A percentile compares a stretch with the other conserved stretches of the same genome.
Evolutionary conservation across 768 basidiomycete species (phyloP).

Genomic region (Rhizopogon vesiculosus): DNA sequence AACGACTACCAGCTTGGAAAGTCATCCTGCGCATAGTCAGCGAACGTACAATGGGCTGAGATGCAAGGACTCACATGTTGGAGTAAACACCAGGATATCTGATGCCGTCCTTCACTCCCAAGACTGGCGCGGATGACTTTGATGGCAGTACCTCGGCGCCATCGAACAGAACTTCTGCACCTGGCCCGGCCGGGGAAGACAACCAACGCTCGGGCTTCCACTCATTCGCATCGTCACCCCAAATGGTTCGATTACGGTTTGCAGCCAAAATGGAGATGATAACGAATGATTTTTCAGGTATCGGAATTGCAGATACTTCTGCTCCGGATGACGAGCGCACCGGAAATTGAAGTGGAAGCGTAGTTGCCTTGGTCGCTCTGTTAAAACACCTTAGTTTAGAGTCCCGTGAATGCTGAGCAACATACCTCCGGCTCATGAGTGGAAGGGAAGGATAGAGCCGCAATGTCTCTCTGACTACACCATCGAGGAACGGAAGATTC

Average conservation of each 20-base stretch:
- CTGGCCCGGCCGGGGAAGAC: conserved; percentile 3
- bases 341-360: conserved; percentile 12
- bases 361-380: too few relatives aligned
- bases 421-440: conserved; percentile 21
- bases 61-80: not conserved
- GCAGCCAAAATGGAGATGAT: conserved; percentile 36
- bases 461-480: conserved; percentile 29
- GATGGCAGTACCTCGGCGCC: not conserved
- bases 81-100: not conserved
- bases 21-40: not conserved
- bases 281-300: conserved; percentile 8
- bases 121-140: not conserved
- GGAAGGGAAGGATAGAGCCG: conserved; percentile 11
- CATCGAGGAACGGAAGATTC: conserved; percentile 35
- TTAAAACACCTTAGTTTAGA: not conserved
- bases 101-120: not conserved
- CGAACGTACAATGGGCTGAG: not conserved
- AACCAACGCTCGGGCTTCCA: conserved; percentile 49
- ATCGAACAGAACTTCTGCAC: not conserved
- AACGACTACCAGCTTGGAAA: not conserved
- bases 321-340: conserved; percentile 12
- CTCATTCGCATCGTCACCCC: conserved; percentile 34
- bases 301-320: not conserved
- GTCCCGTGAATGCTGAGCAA: not conserved
- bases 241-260: conserved; percentile 38